Percentiles rank a stretch among this genome's conserved stretches.
Evolutionary conservation across 2,329 filamentous ascomycete species (phyloP).

Genomic region (Xylariaceae sp.): DNA sequence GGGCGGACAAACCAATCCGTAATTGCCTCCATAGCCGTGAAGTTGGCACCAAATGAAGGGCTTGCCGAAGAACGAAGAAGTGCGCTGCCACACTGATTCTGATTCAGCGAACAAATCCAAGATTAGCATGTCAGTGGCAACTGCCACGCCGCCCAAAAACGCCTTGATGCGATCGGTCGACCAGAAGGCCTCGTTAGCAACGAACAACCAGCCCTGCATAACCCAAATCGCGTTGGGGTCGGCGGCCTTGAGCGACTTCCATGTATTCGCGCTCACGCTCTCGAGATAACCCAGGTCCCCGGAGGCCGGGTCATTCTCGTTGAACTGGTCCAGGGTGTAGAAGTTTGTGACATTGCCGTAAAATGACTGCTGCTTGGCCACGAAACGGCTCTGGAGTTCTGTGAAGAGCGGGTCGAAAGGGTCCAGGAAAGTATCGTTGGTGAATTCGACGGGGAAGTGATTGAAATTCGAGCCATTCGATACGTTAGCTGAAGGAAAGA

Average conservation of each 20-base stretch:
- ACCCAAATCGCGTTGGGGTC: conserved; percentile 20
- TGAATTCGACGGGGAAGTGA: conserved; percentile 13
- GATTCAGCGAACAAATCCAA: conserved; percentile 22
- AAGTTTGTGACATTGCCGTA: conserved; percentile 21
- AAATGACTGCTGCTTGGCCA: conserved; percentile 19
- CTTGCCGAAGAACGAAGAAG: conserved; percentile 20
- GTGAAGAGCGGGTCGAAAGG: conserved; percentile 21
- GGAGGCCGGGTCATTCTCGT: conserved; percentile 21
- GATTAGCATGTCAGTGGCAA: conserved; percentile 20
- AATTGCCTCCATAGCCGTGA: conserved; percentile 21
- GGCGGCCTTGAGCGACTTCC: conserved; percentile 20
- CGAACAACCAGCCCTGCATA: conserved; percentile 23
- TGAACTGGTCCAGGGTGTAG: conserved; percentile 23
- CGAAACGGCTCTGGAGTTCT: conserved; percentile 18
- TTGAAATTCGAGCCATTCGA: conserved; percentile 21
- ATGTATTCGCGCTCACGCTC: conserved; percentile 21
- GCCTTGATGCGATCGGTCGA: conserved; percentile 20
- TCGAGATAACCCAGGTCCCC: conserved; percentile 18
- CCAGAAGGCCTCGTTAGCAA: conserved; percentile 19
- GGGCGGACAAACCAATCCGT: conserved; percentile 16
- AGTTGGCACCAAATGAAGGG: conserved; percentile 23
- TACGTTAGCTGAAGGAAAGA: conserved; percentile 18
- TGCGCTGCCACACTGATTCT: conserved; percentile 22
- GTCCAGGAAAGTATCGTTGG: conserved; percentile 22
- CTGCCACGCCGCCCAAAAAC: conserved; percentile 21